phyloP scores from a whole-genome alignment of 2,329 filamentous ascomycete species.

The Gnomoniopsis smithogilvyi region DNA sequence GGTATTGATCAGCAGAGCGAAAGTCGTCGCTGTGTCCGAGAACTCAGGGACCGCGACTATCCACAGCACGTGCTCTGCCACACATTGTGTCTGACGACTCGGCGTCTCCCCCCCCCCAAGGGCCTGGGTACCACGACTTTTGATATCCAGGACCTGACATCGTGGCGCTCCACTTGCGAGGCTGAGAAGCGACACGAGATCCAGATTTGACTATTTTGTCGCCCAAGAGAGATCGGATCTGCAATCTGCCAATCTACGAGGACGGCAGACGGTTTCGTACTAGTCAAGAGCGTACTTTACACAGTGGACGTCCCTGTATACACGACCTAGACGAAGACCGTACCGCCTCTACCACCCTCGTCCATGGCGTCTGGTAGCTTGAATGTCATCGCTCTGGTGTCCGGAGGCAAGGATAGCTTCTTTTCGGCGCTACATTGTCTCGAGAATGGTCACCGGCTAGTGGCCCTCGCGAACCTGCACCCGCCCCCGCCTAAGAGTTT shows the following conservation, averaged over 20 bases:
- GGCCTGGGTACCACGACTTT: constrained; percentile 1
- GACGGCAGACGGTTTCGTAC: too few species aligned
- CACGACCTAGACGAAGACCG: not conserved
- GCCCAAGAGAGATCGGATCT: not conserved
- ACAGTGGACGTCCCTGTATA: not conserved
- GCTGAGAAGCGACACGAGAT: not conserved
- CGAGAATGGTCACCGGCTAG: constrained; percentile 76
- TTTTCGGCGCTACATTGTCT: constrained; percentile 90
- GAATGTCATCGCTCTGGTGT: constrained; percentile 88
- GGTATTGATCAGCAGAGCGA: not conserved
- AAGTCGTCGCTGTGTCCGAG: not conserved
- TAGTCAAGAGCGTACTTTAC: not conserved
- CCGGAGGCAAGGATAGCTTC: constrained; percentile 95
- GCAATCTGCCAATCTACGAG: not conserved
- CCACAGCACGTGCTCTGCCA: not conserved
- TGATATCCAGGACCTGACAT: constrained; percentile 11
- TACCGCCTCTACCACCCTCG: not conserved
- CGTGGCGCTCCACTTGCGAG: constrained; percentile 3
- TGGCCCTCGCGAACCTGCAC: constrained; percentile 87
- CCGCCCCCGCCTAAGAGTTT: constrained; percentile 38
- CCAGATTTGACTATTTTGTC: not conserved
- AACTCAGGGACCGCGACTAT: not conserved
- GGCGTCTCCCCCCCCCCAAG: too few species aligned
- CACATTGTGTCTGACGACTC: not conserved
- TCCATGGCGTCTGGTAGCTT: constrained; percentile 43